A percentile compares a stretch with the other conserved stretches of the same genome.
Evolutionary conservation across 495 filamentous ascomycete genomes (phyloP).

Genomic region (Apodospora peruviana): DNA sequence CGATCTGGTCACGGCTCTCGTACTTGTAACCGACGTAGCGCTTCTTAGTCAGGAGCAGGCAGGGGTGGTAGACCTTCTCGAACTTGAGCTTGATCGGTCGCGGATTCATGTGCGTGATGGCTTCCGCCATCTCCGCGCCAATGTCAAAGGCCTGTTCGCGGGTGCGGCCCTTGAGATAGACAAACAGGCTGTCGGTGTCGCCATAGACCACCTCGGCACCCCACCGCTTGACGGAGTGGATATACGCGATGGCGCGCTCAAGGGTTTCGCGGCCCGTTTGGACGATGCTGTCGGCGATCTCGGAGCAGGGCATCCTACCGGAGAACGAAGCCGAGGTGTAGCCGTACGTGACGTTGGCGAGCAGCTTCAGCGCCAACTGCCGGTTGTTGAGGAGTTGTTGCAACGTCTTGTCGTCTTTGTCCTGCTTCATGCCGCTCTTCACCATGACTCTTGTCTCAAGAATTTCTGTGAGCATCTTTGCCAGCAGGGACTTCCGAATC

Average conservation of each 20-base stretch:
- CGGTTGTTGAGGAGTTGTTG: conserved; percentile 89
- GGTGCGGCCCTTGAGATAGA: conserved; percentile 82
- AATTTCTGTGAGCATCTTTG: conserved; percentile 95
- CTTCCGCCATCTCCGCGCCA: conserved; percentile 85
- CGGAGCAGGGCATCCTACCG: conserved; percentile 93
- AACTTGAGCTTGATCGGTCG: conserved; percentile 94
- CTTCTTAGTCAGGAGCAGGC: conserved; percentile 91
- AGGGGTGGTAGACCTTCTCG: conserved; percentile 96
- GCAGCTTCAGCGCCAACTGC: conserved; percentile 91
- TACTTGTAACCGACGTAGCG: conserved; percentile 98
- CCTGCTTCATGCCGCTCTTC: conserved; percentile 91
- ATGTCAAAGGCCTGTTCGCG: conserved; percentile 86
- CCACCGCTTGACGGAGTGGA: conserved; percentile 83
- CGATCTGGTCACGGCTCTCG: conserved; percentile 67
- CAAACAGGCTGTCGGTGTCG: conserved; percentile 95
- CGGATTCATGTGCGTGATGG: conserved; percentile 85
- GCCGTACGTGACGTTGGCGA: conserved; percentile 97
- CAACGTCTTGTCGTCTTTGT: conserved; percentile 82
- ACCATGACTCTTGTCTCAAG: conserved; percentile 97
- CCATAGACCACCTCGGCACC: conserved; percentile 96
- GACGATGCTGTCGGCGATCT: conserved; percentile 97
- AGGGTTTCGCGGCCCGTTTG: conserved; percentile 92
- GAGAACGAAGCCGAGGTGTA: conserved; percentile 96
- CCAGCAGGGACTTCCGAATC: conserved; percentile 83
- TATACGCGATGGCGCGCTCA: conserved; percentile 87